These are phyloP conservation scores for Rhodotorula taiwanensis DNA, from an alignment of 768 basidiomycete species.

Conservation along the genomic window DNA sequence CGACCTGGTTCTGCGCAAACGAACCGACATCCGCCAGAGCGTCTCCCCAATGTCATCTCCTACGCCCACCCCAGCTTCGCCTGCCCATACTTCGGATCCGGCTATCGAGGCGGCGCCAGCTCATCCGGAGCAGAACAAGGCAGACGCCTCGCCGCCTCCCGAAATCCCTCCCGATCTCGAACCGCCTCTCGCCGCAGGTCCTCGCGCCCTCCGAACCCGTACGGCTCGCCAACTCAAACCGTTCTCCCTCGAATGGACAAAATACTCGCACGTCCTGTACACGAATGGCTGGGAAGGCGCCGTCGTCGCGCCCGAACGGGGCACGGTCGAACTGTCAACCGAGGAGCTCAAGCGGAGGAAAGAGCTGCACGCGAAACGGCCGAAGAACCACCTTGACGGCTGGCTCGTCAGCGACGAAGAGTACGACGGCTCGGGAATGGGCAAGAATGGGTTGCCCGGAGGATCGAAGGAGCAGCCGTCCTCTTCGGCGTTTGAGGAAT, in stretches of 20 bases:
- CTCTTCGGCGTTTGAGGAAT: background rate
- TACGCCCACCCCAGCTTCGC: background rate
- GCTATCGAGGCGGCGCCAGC: too few species aligned
- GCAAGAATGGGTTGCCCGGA: background rate
- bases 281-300: constrained; percentile 36
- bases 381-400: constrained; percentile 28
- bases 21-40: background rate
- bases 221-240: constrained; percentile 35
- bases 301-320: constrained; percentile 19
- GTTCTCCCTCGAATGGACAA: constrained; percentile 31
- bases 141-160: background rate
- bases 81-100: background rate
- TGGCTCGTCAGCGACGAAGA: constrained; percentile 35
- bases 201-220: constrained; percentile 31
- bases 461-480: background rate
- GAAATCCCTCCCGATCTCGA: constrained; percentile 6
- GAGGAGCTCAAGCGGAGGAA: constrained; percentile 25
- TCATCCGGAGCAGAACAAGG: too few species aligned
- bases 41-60: background rate
- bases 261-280: constrained; percentile 23
- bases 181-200: background rate
- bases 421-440: background rate
- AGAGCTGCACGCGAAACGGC: background rate
- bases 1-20: background rate
- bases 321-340: constrained; percentile 1